Evolutionary conservation across 495 filamentous ascomycete genomes (phyloP), one percentile per base, ranked within the genome.

Genomic region (Aspergillus avenaceus): DNA sequence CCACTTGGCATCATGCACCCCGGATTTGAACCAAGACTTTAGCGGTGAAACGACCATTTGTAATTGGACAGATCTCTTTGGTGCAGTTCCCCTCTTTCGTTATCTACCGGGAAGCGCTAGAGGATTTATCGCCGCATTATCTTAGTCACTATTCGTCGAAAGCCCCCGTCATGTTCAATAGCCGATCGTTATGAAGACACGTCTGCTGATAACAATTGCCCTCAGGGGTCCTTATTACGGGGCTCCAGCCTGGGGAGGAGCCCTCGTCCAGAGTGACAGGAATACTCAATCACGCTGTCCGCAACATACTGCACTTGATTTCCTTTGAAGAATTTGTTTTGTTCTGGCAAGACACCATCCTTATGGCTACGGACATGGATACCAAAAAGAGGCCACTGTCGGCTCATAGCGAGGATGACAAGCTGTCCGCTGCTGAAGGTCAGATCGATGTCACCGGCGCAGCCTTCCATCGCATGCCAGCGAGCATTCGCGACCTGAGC

Each of bases 361-460:
- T 14, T 8, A 16, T 16, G 13, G n/a, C n/a, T 36, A 16, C 32
- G 1, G 41, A 44, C 25, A 57, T 64, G 55, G 61, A 64, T 14
- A 19, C 22, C n/a, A 64, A 64, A 41, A 64, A 64, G n/a, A 44
- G 18, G n/a, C 34, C 58, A 25, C 28, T 40, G 5, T 54, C 52
- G 14, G 41, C 37, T 18, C 25, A 40, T 0, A 45, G 25, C 16
- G 60, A n/a, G n/a, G n/a, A 60, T 12, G 64, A 65, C 49, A 59
- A 63, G 47, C 42, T 60, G 21, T 69, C 63, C 0, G 53, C 58
- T n/a, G 59, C 59, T 27, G 66, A 69, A 55, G 66, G 66, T 9
- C 61, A 69, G 42, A 8, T 70, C 49, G 61, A 60, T 25, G 5
- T 41, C 23, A 44, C 48, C 36, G 77, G 19, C 31, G 50, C 55